Evolutionary conservation across 495 filamentous ascomycete genomes (phyloP).

Genomic region (Talaromyces trachyspermus): DNA sequence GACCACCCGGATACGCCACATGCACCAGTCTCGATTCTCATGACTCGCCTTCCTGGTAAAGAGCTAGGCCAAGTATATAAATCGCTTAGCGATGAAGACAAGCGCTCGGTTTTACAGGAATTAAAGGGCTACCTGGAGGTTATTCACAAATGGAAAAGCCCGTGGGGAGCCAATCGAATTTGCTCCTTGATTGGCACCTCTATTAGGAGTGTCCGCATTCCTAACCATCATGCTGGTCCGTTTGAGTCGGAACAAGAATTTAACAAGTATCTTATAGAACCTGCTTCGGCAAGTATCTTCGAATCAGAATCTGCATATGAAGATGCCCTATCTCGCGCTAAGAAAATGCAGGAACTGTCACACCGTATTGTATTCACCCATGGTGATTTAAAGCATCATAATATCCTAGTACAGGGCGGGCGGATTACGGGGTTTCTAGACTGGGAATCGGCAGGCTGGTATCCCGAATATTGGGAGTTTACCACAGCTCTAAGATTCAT

Average conservation of each 20-base stretch:
- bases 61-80: no score
- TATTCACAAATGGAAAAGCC: no score
- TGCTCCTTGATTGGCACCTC: no score
- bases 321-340: slow-evolving; percentile 12
- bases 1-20: no score
- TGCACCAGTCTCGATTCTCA: no score
- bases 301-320: slow-evolving; percentile 15
- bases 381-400: slow-evolving; percentile 31
- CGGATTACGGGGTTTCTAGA: slow-evolving; percentile 36
- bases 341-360: slow-evolving; percentile 9
- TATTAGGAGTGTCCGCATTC: slow-evolving; percentile 15
- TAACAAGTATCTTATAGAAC: slow-evolving; percentile 18
- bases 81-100: no score
- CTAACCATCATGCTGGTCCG: slow-evolving; percentile 16
- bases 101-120: no score
- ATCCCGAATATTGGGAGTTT: slow-evolving; percentile 41
- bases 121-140: no score
- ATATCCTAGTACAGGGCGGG: slow-evolving; percentile 30
- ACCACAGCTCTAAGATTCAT: slow-evolving; percentile 18
- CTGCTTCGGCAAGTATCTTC: slow-evolving; percentile 10
- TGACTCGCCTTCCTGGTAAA: no score
- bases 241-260: slow-evolving; percentile 18
- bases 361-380: slow-evolving; percentile 32
- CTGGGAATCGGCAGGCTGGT: slow-evolving; percentile 40
- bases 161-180: no score